Evolutionary conservation across 2,329 filamentous ascomycete species (phyloP).

Genomic region (Ophiostoma populinum): DNA sequence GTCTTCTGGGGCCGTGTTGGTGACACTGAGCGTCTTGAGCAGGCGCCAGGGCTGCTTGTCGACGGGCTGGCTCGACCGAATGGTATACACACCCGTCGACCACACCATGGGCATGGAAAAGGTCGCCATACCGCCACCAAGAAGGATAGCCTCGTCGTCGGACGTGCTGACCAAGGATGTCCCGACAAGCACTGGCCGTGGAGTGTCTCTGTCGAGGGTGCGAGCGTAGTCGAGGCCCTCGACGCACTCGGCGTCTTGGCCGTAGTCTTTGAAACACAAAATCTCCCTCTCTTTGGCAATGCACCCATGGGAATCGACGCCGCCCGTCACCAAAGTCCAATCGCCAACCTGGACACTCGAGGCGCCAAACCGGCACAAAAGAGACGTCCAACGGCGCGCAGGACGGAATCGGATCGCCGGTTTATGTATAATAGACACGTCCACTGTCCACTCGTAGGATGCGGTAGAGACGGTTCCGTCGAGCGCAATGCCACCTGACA

Average conservation of each 20-base stretch:
- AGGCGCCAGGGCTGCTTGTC: constrained; percentile 2
- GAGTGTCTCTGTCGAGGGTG: constrained; percentile 1
- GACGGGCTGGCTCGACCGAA: constrained; percentile 15
- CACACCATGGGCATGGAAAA: constrained; percentile 83
- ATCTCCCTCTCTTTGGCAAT: constrained; percentile 35
- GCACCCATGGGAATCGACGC: constrained; percentile 24
- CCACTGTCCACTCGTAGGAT: constrained; percentile 47
- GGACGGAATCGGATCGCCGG: constrained; percentile 7
- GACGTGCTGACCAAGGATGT: constrained; percentile 34
- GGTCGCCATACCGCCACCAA: constrained; percentile 72
- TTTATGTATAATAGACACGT: constrained; percentile 18
- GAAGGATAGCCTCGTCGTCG: constrained; percentile 36
- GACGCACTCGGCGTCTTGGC: constrained; percentile 15
- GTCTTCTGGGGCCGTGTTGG: constrained; percentile 5
- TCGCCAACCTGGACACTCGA: constrained; percentile 2
- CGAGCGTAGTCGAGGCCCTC: constrained; percentile 5
- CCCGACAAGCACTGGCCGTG: constrained; percentile 54
- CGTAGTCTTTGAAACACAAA: constrained; percentile 20
- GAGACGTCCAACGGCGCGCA: background rate
- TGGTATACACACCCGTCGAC: constrained; percentile 43
- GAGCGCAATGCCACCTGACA: constrained; percentile 53
- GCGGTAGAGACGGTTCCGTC: constrained; percentile 46
- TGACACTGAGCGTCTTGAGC: constrained; percentile 5
- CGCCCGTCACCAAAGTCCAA: constrained; percentile 22
- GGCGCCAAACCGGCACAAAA: constrained; percentile 10